Evolutionary conservation across 176 grass and related monocot genomes (phyloP), one percentile per base, ranked within the genome.

Genomic region (Zoysia japonica): DNA sequence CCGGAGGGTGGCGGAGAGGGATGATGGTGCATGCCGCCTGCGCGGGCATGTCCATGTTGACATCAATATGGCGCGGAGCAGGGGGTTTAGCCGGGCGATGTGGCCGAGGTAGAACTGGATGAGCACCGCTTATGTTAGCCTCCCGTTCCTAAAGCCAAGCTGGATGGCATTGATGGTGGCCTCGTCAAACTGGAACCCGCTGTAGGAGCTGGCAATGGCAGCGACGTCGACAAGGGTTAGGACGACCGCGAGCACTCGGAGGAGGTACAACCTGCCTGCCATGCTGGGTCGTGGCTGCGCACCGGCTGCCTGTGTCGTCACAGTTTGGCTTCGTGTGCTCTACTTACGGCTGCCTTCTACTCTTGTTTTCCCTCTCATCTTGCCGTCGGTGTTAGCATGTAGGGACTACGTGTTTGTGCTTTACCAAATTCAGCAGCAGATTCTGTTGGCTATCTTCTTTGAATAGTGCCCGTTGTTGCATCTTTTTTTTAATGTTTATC

Each of bases 51-150:
- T 88, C 89, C 2, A 83, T 86, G 72, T 89, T 91, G 35, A 87
- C 86, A 82, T 94, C 89, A 53, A 94, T 87, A 94, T 84, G 65
- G 92, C 89, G 43, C 15, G 92, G n/a, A 94, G 86, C 2, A 85
- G 70, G 7, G 78, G 78, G 78, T 91, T 89, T 14, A 89, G 75
- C 9, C 20, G 43, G 5, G 3, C 13, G 87, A 91, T 95, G 56
- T 47, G 44, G 36, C 38, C 53, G 14, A 95, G 84, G 89, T 95
- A 95, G 63, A 83, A 72, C 20, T 53, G 36, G 49, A 81, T 78
- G 8, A 95, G 84, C n/a, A 65, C 68, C 20, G 62, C 48, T 6
- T 86, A 91, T 5, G 83, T 94, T 57, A 94, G 77, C 84, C 46
- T 83, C 49, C 82, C 81, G 78, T 83, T 82, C 62, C 1, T 12